phyloP scores from a whole-genome alignment of 2,329 filamentous ascomycete genomes.

The Pseudogymnoascus sp. region DNA sequence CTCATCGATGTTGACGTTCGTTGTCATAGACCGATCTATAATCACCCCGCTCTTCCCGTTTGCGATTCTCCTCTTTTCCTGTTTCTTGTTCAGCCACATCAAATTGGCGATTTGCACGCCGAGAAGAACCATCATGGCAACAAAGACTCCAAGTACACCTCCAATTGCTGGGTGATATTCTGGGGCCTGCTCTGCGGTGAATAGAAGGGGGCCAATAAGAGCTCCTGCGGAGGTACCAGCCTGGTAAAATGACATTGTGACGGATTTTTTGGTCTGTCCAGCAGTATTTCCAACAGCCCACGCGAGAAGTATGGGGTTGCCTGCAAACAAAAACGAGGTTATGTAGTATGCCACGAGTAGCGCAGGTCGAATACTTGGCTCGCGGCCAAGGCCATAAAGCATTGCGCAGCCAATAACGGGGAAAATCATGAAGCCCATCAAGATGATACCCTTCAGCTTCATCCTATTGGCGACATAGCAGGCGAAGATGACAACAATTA shows the following conservation, averaged over 20 bases:
- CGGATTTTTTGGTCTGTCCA: constrained; percentile 59
- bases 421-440: constrained; percentile 47
- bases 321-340: constrained; percentile 57
- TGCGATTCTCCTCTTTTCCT: constrained; percentile 45
- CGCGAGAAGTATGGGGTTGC: constrained; percentile 56
- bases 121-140: constrained; percentile 45
- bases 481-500: constrained; percentile 48
- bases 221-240: constrained; percentile 56
- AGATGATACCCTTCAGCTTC: constrained; percentile 48
- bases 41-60: constrained; percentile 55
- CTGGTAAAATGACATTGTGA: constrained; percentile 57
- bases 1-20: neutral
- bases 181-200: constrained; percentile 50
- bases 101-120: constrained; percentile 48
- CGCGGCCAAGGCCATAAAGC: constrained; percentile 45
- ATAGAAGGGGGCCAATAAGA: constrained; percentile 59
- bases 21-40: constrained; percentile 53
- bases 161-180: constrained; percentile 50
- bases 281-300: constrained; percentile 65
- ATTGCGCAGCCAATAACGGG: constrained; percentile 53
- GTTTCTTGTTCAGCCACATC: constrained; percentile 47
- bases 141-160: constrained; percentile 47
- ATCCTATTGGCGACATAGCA: constrained; percentile 52
- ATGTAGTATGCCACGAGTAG: constrained; percentile 58
- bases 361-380: constrained; percentile 36